Evolutionary conservation across 148 eudicot genomes (phyloP), one percentile per base, ranked within the genome.

Genomic region (Chenopodium quinoa): DNA sequence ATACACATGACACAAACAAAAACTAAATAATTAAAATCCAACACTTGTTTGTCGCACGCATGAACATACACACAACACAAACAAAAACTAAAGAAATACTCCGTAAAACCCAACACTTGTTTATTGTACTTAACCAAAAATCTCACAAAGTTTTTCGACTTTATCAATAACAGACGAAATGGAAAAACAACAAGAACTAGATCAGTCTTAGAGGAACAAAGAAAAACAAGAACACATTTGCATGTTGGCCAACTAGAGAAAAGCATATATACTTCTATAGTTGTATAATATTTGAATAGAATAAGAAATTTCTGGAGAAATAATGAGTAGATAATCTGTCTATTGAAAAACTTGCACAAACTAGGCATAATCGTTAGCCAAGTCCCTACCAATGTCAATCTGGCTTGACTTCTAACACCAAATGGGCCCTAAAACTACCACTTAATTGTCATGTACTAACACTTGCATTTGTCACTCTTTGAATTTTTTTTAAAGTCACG

Each of bases 371-470:
- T 31, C 29, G 34, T 29, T 27, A 66, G 34, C 71, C 71, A 34
- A 70, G 54, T 29, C 17, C 75, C 69, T n/a, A 54, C 76, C 31
- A 69, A 69, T 67, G 58, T 82, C 69, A 69, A 52, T 70, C 27
- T 22, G 13, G 47, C 29, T 77, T 82, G 84, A 77, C 76, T 82
- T 76, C 1, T 1, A 25, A 62, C 44, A 58, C 76, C 68, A 67
- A 50, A 32, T 37, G 80, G 79, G 80, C 65, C 84, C 80, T 40
- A 76, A 16, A 75, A 8, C 9, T 27, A 74, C 71, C 78, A 4
- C 70, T 72, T 80, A 58, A 71, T 60, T 80, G 69, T 80, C 77
- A 8, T 80, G 76, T 58, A 67, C 44, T 19, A 52, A 11, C 56
- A 68, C 44, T 68, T 68, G 40, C 65, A 62, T 1, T 19, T 68